Evolutionary conservation across 2,329 filamentous ascomycete genomes (phyloP).

Genomic region (Neurospora sp.): DNA sequence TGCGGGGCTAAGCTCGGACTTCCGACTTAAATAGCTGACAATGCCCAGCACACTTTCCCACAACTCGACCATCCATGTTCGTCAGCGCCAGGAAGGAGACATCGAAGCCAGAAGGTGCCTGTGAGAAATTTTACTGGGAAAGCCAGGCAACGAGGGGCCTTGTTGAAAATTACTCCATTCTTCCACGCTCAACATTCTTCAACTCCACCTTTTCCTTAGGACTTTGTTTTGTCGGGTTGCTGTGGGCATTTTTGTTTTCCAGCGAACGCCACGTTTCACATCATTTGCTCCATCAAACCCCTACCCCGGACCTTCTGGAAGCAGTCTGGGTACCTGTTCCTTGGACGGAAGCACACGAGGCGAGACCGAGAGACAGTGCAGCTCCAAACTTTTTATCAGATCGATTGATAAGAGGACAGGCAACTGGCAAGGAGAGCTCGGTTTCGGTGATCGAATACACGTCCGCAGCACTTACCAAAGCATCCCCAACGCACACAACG

Average conservation of each 20-base stretch:
- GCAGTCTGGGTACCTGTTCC: background rate
- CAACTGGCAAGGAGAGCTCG: background rate
- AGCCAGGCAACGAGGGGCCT: background rate
- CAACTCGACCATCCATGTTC: background rate
- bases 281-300: background rate
- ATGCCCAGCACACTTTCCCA: background rate
- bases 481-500: background rate
- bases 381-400: constrained; percentile 4
- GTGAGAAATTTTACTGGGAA: background rate
- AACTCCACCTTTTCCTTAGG: background rate
- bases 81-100: background rate
- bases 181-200: background rate
- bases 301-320: background rate
- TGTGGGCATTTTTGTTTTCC: background rate
- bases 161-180: background rate
- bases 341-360: background rate
- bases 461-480: background rate
- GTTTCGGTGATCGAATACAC: background rate
- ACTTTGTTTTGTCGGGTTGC: background rate
- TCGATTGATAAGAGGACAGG: constrained; percentile 5
- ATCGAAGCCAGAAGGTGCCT: background rate
- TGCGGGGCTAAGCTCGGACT: background rate
- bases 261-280: background rate
- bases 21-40: background rate
- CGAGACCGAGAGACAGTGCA: background rate